Base-by-base conservation (phyloP, 139 green algal species). In the Mesostigma viride region DNA sequence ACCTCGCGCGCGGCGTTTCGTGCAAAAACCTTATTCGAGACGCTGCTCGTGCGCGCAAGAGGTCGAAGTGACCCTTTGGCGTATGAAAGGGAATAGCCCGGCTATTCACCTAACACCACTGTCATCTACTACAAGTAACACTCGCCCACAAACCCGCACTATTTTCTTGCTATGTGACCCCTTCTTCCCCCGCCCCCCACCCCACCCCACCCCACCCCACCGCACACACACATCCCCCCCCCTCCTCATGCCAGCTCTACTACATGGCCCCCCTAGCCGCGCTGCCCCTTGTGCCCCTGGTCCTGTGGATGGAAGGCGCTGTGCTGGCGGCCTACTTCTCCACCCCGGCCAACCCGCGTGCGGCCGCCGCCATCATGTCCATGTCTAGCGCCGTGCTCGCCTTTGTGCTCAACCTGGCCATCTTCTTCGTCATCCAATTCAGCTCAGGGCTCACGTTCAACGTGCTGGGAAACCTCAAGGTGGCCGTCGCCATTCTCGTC, bases 191-290 rank as follows among this genome's bases (percentile, higher is more conserved):
- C n/a, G n/a, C n/a, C n/a, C n/a, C n/a, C n/a, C n/a, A n/a, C n/a
- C n/a, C n/a, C n/a, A n/a, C n/a, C n/a, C n/a, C n/a, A n/a, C n/a
- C n/a, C n/a, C n/a, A n/a, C n/a, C n/a, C n/a, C n/a, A n/a, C n/a
- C n/a, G n/a, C n/a, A n/a, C n/a, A n/a, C n/a, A n/a, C n/a, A n/a
- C n/a, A n/a, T n/a, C n/a, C n/a, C n/a, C n/a, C n/a, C n/a, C n/a
- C n/a, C n/a, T n/a, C n/a, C n/a, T n/a, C n/a, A n/a, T n/a, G 35
- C 24, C 66, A 72, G 66, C 35, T 74, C 32, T 76, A 76, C 45
- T 73, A 76, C 28, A 72, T 76, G 69, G 63, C 36, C 27, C 69
- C 69, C 14, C 73, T 73, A 24, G 34, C 69, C 11, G 35, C 69
- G 5, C 5, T 66, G 36, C 33, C 73, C 4, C 33, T 68, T 24